These are phyloP conservation scores for Biscogniauxia sp. DNA, from an alignment of 2,329 filamentous ascomycete genomes.

Conservation along the genomic window DNA sequence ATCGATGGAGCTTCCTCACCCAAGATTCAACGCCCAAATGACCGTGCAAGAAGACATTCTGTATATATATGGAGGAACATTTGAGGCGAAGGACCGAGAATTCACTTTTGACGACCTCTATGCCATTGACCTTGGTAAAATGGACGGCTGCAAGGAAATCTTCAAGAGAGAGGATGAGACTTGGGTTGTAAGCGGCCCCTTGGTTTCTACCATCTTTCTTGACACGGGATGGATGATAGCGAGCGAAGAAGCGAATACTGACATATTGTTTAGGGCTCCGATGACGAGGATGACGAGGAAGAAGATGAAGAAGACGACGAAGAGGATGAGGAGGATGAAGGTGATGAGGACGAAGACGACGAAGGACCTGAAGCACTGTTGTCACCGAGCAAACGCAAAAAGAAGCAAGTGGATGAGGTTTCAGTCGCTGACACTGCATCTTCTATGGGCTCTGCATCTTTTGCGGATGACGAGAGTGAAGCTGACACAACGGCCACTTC, in stretches of 20 bases:
- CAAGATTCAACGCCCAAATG: conserved; percentile 86
- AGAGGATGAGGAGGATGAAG: conserved; percentile 45
- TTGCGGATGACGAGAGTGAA: conserved; percentile 48
- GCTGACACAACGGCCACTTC: conserved; percentile 45
- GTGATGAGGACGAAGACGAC: conserved; percentile 54
- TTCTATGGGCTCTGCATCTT: conserved; percentile 27
- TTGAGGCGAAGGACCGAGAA: conserved; percentile 90
- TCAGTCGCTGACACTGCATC: conserved; percentile 39
- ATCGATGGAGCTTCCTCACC: conserved; percentile 80
- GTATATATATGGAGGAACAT: conserved; percentile 94
- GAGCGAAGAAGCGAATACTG: background rate
- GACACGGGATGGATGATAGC: background rate
- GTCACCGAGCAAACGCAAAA: conserved; percentile 57
- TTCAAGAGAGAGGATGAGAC: conserved; percentile 81
- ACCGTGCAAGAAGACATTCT: conserved; percentile 89
- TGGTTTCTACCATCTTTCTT: conserved; percentile 26
- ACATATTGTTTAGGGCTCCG: conserved; percentile 47
- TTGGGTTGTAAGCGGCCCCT: conserved; percentile 64
- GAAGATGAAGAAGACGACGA: conserved; percentile 42
- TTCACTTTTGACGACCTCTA: conserved; percentile 96
- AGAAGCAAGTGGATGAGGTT: conserved; percentile 46
- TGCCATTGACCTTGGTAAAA: conserved; percentile 87
- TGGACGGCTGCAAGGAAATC: conserved; percentile 90
- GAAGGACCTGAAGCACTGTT: conserved; percentile 42
- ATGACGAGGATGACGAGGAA: conserved; percentile 31